Base-by-base conservation (phyloP, 805 yeast genomes). In the Sugiyamaella smithiae region DNA sequence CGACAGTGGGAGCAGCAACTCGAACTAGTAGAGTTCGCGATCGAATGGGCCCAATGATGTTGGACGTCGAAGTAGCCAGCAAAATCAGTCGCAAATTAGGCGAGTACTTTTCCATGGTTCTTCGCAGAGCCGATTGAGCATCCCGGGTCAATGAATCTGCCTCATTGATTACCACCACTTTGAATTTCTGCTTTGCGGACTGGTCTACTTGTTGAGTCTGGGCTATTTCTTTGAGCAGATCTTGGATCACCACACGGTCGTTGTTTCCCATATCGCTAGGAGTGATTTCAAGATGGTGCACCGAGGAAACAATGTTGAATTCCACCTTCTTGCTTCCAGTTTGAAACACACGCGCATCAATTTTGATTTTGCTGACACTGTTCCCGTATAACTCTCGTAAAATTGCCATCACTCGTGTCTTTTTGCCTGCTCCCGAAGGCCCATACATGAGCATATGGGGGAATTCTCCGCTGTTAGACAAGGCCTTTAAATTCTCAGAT, bases 211-310 rank as follows among this genome's bases (percentile, higher is more conserved):
- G 96, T 61, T 90, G 97, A 9, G 93, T 86, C 60, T 89, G 95
- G 1, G 97, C 99, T 40, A 93, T 82, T 56, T 93, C 98, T 61
- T 93, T 93, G 58, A 93, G 74, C 52, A 93, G 69, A 60, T 93
- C 97, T 64, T 93, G 98, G 57, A 93, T 89, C 26, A 93, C 97
- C 45, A 93, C 84, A 54, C 98, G 76, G 68, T 93, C 99, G 63
- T 89, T 88, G 66, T 85, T 88, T 5, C 98, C 98, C 83, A 93
- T 84, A 67, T 93, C 99, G 52, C 93, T 80, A 5, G 99, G 99
- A 2, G 98, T 93, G 59, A 93, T 86, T 64, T 93, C 99, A 54
- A 90, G 69, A 67, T 93, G 99, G 63, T 84, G 81, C 0, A 91
- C 86, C 8, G 95, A 84, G 38, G 96, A 85, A n/a, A 93, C 86